Conservation (phyloP, 2,329 filamentous ascomycete genomes). For the Trichoderma brevicompactum region DNA sequence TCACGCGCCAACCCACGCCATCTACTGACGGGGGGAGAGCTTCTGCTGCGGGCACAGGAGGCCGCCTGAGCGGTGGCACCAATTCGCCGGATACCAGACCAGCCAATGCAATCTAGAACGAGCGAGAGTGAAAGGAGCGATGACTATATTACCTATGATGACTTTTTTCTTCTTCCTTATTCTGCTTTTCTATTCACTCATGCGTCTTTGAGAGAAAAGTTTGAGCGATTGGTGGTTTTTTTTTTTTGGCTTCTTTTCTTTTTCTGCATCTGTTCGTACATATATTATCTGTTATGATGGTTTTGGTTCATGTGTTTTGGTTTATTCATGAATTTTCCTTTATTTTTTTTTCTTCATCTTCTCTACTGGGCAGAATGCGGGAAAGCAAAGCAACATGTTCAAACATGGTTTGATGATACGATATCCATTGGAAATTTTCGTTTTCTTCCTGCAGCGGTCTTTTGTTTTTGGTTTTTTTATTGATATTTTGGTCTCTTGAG, state of each 20-base stretch:
- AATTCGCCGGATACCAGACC: slow-evolving; percentile 33
- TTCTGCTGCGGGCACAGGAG: slow-evolving; percentile 46
- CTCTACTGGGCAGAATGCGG: slow-evolving; percentile 15
- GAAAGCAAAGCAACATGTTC: slow-evolving; percentile 23
- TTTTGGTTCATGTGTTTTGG: slow-evolving; percentile 29
- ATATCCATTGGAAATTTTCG: slow-evolving; percentile 17
- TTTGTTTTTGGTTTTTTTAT: slow-evolving; percentile 10
- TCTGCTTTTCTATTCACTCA: background rate
- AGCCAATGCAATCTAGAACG: slow-evolving; percentile 1
- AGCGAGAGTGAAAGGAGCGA: slow-evolving; percentile 21
- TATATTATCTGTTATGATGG: slow-evolving; percentile 19
- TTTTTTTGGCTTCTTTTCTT: slow-evolving; percentile 22
- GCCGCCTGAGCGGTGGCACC: slow-evolving; percentile 43
- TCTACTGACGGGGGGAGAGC: slow-evolving; percentile 58
- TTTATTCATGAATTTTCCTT: slow-evolving; percentile 22
- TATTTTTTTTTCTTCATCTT: slow-evolving; percentile 25
- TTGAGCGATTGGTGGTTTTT: slow-evolving; percentile 9
- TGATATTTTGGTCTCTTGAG: background rate
- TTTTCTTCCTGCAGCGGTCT: slow-evolving; percentile 3
- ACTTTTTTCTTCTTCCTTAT: slow-evolving; percentile 25
- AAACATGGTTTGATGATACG: slow-evolving; percentile 27
- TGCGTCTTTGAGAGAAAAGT: slow-evolving; percentile 26
- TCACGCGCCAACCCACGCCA: slow-evolving; percentile 48
- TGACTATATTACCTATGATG: slow-evolving; percentile 36
- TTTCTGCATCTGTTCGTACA: slow-evolving; percentile 23